phyloP scores from a whole-genome alignment of 768 basidiomycete species.

The Suillus discolor region DNA sequence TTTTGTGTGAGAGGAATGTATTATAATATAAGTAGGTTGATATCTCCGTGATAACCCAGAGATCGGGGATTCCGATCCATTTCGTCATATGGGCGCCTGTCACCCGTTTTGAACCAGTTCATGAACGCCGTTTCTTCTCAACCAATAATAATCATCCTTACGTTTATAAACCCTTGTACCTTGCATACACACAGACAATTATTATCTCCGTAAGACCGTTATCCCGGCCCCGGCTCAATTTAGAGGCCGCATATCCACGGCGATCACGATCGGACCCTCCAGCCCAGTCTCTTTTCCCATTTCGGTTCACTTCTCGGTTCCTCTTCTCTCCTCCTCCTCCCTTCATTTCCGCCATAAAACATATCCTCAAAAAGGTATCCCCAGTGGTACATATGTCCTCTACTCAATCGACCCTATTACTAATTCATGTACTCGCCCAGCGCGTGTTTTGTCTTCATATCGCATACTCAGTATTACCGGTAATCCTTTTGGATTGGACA shows the following conservation, averaged over 20 bases:
- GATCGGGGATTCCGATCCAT: background rate
- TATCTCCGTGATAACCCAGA: slow-evolving; percentile 1
- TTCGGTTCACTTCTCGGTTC: background rate
- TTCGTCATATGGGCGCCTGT: background rate
- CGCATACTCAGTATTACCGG: background rate
- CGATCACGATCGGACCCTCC: slow-evolving; percentile 9
- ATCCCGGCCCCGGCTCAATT: slow-evolving; percentile 9
- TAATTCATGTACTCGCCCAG: too few relatives aligned
- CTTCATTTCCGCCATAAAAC: slow-evolving; percentile 1
- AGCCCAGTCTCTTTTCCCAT: background rate
- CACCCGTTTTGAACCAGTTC: too few relatives aligned
- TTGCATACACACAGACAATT: background rate
- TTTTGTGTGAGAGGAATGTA: background rate
- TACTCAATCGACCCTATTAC: too few relatives aligned
- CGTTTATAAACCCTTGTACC: slow-evolving; percentile 1
- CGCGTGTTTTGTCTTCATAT: too few relatives aligned
- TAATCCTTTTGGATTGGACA: too few relatives aligned
- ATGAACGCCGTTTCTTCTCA: slow-evolving; percentile 23
- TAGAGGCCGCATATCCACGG: slow-evolving; percentile 3
- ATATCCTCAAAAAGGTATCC: background rate
- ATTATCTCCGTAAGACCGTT: slow-evolving; percentile 12
- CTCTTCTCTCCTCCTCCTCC: background rate
- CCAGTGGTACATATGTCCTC: background rate
- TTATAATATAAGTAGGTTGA: background rate
- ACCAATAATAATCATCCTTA: background rate